phyloP scores from a whole-genome alignment of 495 filamentous ascomycete species.

The Polyplosphaeria fusca region DNA sequence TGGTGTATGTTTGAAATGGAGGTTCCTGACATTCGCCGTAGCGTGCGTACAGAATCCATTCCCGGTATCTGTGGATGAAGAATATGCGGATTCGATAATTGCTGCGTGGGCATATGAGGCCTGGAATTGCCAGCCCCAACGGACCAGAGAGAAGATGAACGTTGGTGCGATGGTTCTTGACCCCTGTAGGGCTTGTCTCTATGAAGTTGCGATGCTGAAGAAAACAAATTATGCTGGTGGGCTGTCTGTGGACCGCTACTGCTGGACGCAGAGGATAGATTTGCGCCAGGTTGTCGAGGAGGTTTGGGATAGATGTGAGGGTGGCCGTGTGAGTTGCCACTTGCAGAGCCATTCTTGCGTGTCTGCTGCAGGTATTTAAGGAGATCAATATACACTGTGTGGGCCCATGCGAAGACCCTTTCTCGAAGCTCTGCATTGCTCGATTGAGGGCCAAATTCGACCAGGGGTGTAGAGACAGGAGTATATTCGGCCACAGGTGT shows the following conservation, averaged over 20 bases:
- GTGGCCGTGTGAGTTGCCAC: slow-evolving; percentile 43
- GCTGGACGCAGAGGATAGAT: slow-evolving; percentile 35
- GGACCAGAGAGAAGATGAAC: slow-evolving; percentile 26
- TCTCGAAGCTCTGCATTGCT: slow-evolving; percentile 69
- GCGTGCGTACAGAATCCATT: slow-evolving; percentile 22
- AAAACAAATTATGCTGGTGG: slow-evolving; percentile 2
- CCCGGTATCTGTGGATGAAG: slow-evolving; percentile 7
- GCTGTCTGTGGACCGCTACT: background rate
- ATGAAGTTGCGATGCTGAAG: background rate
- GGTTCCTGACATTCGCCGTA: slow-evolving; percentile 33
- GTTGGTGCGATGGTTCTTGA: slow-evolving; percentile 6
- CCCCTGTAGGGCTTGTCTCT: background rate
- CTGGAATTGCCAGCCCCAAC: slow-evolving; percentile 10
- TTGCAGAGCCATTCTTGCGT: slow-evolving; percentile 49
- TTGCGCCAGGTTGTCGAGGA: slow-evolving; percentile 47
- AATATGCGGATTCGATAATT: slow-evolving; percentile 5
- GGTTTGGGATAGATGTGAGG: slow-evolving; percentile 63
- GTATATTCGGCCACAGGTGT: slow-evolving; percentile 26
- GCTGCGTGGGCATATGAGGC: slow-evolving; percentile 10
- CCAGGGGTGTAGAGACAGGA: slow-evolving; percentile 21
- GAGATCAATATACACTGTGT: slow-evolving; percentile 83
- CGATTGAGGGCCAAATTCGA: slow-evolving; percentile 39
- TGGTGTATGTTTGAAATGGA: slow-evolving; percentile 22
- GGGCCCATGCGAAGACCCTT: slow-evolving; percentile 77
- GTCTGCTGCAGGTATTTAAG: slow-evolving; percentile 69